A percentile compares a stretch with the other conserved stretches of the same genome.
These are phyloP conservation scores for Apiotrichum gamsii DNA, from an alignment of 1,284 basidiomycete genomes.

Conservation along the genomic window DNA sequence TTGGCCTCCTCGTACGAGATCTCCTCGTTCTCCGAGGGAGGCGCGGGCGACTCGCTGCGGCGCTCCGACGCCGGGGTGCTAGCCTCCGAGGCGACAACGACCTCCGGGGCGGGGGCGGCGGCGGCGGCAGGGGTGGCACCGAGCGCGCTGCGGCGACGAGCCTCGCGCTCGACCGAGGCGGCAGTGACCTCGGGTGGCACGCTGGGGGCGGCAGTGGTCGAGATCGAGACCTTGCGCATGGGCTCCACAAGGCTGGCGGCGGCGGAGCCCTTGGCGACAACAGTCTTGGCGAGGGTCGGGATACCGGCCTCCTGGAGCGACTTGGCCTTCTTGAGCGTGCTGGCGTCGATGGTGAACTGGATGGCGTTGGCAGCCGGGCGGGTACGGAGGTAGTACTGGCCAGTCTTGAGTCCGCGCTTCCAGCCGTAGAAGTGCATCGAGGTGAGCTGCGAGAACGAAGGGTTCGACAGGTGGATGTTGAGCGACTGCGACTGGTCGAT, in stretches of 20 bases:
- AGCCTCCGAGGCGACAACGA: too few species aligned
- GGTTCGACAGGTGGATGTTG: conserved; percentile 89
- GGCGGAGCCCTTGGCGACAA: conserved; percentile 2
- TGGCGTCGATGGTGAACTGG: conserved; percentile 94
- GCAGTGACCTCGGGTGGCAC: conserved; percentile 20
- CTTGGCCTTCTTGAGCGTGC: conserved; percentile 56
- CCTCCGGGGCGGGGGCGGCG: conserved; percentile 11
- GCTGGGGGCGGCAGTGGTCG: conserved; percentile 31
- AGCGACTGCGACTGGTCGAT: conserved; percentile 86
- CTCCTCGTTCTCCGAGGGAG: conserved; percentile 45
- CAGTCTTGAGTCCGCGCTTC: conserved; percentile 99
- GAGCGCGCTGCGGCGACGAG: conserved; percentile 11
- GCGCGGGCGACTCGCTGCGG: conserved; percentile 23
- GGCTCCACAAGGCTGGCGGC: conserved; percentile 27
- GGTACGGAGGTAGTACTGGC: conserved; percentile 90
- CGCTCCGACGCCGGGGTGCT: not conserved
- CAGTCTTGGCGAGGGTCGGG: conserved; percentile 47
- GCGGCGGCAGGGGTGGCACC: conserved; percentile 4
- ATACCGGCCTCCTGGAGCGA: conserved; percentile 2
- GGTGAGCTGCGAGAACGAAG: conserved; percentile 88
- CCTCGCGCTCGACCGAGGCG: conserved; percentile 21
- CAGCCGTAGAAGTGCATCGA: conserved; percentile 99
- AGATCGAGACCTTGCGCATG: conserved; percentile 39
- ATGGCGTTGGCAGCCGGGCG: conserved; percentile 91
- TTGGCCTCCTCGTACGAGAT: conserved; percentile 49